Evolutionary conservation across 257 asterid genomes (phyloP), one percentile per base, ranked within the genome.

Genomic region (Rhazya stricta): DNA sequence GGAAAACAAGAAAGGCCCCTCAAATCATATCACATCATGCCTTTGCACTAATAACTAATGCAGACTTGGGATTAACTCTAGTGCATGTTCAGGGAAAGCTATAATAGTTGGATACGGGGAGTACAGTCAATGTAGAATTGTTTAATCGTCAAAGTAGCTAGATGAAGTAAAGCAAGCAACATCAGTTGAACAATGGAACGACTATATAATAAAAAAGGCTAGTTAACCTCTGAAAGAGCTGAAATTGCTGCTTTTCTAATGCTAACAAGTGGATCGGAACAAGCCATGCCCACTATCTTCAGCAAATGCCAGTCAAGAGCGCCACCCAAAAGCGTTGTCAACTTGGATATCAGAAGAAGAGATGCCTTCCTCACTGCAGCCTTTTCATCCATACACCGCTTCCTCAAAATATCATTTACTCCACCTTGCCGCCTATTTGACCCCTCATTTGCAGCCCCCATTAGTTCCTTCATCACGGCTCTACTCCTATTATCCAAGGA

Each of bases 351-450:
- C 66, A 94, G 84, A 69, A 88, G 72, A 76, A 94, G 97, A 65
- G 97, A 91, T 69, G 97, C 97, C 88, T 89, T 94, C 74, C 97
- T 80, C n/a, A 94, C 99, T 71, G 96, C 98, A 74, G 99, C 94
- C 82, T 92, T 94, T 83, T 92, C 97, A 78, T 94, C 99, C 86
- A 79, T 79, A 81, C 96, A 90, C 61, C 98, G 83, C 67, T 78
- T 83, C 79, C 78, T 87, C 77, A 94, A 76, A 81, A 90, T 82
- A 61, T 75, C 83, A 84, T 78, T 86, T 67, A 92, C 76, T 77
- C 86, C 83, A 74, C 81, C 78, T 56, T 54, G 80, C 18, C 27
- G 32, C 39, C 41, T 60, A 34, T 70, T 58, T 11, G 75, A 76
- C 46, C 84, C 83, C 36, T 73, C 85, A 78, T 72, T 67, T 45